Evolutionary conservation across 2,329 filamentous ascomycete genomes (phyloP).

Genomic region (Apiospora phragmitis): DNA sequence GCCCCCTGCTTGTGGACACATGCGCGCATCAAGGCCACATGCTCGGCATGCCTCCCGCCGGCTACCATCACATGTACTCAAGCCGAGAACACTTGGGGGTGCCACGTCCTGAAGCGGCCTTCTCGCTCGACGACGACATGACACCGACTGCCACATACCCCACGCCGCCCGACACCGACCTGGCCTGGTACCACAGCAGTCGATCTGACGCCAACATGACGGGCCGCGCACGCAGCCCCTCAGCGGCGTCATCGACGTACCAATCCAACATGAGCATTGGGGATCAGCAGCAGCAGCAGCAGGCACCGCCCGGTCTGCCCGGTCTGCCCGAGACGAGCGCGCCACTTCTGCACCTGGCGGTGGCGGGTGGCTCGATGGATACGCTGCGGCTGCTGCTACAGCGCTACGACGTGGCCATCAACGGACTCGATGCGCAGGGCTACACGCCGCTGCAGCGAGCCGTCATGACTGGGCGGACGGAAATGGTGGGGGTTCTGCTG

Average conservation of each 20-base stretch:
- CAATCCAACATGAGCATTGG: background rate
- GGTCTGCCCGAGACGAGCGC: conserved; percentile 21
- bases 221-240: background rate
- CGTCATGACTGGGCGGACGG: conserved; percentile 26
- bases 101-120: background rate
- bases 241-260: background rate
- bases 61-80: background rate
- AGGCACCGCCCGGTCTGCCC: background rate
- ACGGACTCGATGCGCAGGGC: conserved; percentile 23
- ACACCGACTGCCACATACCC: background rate
- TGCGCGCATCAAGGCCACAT: background rate
- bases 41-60: background rate
- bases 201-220: background rate
- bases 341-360: conserved; percentile 25
- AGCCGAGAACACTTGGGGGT: background rate
- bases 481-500: conserved; percentile 25
- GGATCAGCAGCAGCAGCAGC: background rate
- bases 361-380: conserved; percentile 25
- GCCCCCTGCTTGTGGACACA: background rate
- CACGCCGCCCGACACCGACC: background rate
- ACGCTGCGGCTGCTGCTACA: conserved; percentile 26
- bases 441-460: conserved; percentile 26
- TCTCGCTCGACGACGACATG: background rate
- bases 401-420: conserved; percentile 24
- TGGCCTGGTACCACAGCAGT: background rate